Conservation (phyloP, 257 asterid genomes). For the Plectranthus barbatus region DNA sequence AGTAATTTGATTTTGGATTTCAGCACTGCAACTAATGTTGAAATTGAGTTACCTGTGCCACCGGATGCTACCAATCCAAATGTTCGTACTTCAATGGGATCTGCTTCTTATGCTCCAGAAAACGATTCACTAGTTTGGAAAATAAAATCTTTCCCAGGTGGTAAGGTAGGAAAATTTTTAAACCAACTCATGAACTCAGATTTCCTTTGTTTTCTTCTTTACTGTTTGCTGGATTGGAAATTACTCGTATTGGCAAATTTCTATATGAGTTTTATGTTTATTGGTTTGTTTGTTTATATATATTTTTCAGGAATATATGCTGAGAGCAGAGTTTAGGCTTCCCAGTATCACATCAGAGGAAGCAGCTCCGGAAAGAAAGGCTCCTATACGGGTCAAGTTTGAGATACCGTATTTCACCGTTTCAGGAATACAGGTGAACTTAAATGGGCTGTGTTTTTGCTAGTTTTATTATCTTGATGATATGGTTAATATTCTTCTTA, state of each 20-base stretch:
- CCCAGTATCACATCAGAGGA: slow-evolving; percentile 95
- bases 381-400: slow-evolving; percentile 95
- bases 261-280: neutral
- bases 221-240: neutral
- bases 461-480: neutral
- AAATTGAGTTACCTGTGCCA: slow-evolving; percentile 96
- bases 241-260: neutral
- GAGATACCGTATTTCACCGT: slow-evolving; percentile 99
- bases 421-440: slow-evolving; percentile 94
- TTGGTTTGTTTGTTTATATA: slow-evolving; percentile 3
- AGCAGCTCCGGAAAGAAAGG: slow-evolving; percentile 80
- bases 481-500: neutral
- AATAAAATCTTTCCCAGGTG: slow-evolving; percentile 98
- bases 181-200: neutral
- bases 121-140: slow-evolving; percentile 90
- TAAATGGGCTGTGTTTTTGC: neutral
- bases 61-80: slow-evolving; percentile 94
- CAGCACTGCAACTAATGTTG: slow-evolving; percentile 98
- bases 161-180: slow-evolving; percentile 52
- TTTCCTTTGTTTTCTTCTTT: slow-evolving; percentile 4
- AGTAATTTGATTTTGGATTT: slow-evolving; percentile 23
- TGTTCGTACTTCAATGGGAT: slow-evolving; percentile 98
- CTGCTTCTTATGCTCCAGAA: slow-evolving; percentile 93
- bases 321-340: slow-evolving; percentile 93
- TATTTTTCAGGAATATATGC: slow-evolving; percentile 84